Evolutionary conservation across 306 rosid species (phyloP).

Genomic region (Sicyos baderoa): DNA sequence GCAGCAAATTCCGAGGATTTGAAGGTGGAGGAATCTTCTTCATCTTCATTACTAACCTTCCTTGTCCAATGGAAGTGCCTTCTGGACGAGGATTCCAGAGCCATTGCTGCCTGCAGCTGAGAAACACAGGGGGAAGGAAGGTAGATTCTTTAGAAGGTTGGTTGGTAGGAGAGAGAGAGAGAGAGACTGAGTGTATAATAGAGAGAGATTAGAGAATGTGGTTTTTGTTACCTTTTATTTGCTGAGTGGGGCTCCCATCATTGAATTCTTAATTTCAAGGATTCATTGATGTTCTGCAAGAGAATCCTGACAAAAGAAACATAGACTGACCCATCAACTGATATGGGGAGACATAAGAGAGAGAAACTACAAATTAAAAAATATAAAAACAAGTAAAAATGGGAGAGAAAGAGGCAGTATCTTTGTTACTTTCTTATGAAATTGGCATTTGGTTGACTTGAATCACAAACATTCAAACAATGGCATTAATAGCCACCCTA

Average conservation of each 20-base stretch:
- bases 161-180: constrained; percentile 13
- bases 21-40: constrained; percentile 31
- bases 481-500: constrained; percentile 9
- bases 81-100: constrained; percentile 65
- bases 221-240: constrained; percentile 32
- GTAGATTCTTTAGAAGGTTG: constrained; percentile 27
- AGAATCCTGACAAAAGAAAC: constrained; percentile 95
- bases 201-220: constrained; percentile 8
- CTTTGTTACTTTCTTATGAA: constrained; percentile 76
- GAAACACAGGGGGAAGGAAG: constrained; percentile 24
- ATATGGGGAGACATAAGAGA: constrained; percentile 49
- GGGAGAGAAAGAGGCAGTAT: constrained; percentile 32
- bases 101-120: constrained; percentile 53
- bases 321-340: constrained; percentile 76
- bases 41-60: constrained; percentile 73
- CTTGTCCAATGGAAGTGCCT: constrained; percentile 95
- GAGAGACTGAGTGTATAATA: constrained; percentile 8
- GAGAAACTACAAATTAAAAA: constrained; percentile 19
- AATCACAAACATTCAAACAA: constrained; percentile 28
- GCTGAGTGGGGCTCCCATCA: constrained; percentile 34
- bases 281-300: constrained; percentile 42
- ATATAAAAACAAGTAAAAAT: no score
- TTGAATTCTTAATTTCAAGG: constrained; percentile 33
- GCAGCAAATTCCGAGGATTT: constrained; percentile 35
- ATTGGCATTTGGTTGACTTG: constrained; percentile 52